phyloP scores from a whole-genome alignment of 2,329 filamentous ascomycete genomes.

The Catunica adiposa region DNA sequence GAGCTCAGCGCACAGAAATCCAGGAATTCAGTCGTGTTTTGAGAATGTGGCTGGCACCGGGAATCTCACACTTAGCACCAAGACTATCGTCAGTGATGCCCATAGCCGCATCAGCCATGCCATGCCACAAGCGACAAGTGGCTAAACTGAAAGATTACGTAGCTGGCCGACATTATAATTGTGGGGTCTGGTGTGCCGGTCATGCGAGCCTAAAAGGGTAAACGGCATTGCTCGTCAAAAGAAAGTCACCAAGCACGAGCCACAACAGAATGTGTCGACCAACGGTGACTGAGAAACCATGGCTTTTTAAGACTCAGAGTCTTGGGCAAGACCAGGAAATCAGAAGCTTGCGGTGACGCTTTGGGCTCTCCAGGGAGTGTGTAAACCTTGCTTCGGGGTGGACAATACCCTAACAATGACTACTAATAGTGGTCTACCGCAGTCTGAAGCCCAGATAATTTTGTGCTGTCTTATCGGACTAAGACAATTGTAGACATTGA shows the following conservation, averaged over 20 bases:
- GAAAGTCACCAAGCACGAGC: neutral
- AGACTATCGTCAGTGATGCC: too few species aligned
- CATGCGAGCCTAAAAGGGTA: neutral
- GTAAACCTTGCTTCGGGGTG: neutral
- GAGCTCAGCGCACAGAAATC: too few species aligned
- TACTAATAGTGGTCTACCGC: neutral
- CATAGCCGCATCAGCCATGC: too few species aligned
- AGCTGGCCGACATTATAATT: too few species aligned
- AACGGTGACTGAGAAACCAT: neutral
- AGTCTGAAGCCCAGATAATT: neutral
- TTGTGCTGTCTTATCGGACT: neutral
- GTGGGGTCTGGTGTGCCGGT: neutral
- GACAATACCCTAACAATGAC: neutral
- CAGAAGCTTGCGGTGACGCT: neutral
- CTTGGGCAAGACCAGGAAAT: neutral
- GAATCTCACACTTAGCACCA: too few species aligned
- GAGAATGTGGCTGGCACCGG: too few species aligned
- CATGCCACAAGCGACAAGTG: too few species aligned
- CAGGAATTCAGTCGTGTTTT: too few species aligned
- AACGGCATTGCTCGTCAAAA: neutral
- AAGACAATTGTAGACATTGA: too few species aligned
- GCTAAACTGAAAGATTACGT: too few species aligned
- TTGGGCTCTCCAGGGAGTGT: neutral
- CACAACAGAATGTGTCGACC: neutral
- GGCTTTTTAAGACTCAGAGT: neutral